Percentiles rank a stretch among this genome's conserved stretches.
These are phyloP conservation scores for Brettanomyces custersianus DNA, from an alignment of 805 yeast genomes.

Conservation along the genomic window DNA sequence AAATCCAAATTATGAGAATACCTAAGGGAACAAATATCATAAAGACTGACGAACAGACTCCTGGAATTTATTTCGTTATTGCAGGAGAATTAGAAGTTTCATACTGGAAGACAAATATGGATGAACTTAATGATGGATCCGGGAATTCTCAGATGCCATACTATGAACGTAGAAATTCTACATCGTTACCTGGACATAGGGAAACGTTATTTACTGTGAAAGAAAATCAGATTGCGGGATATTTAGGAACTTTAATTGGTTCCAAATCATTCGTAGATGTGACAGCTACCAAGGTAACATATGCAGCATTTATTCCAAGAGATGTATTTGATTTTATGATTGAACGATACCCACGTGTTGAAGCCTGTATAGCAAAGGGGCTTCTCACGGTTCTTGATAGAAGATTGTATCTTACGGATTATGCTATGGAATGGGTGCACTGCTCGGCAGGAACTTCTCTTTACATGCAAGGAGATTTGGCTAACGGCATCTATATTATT, in stretches of 20 bases:
- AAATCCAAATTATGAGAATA: slow-evolving; percentile 45
- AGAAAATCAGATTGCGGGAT: slow-evolving; percentile 84
- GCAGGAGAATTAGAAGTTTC: slow-evolving; percentile 68
- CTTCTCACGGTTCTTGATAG: slow-evolving; percentile 59
- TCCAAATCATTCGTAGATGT: slow-evolving; percentile 70
- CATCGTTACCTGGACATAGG: slow-evolving; percentile 13
- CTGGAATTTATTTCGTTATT: slow-evolving; percentile 74
- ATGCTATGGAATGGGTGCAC: slow-evolving; percentile 93
- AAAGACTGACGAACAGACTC: slow-evolving; percentile 53
- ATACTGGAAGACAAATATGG: slow-evolving; percentile 25
- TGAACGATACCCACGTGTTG: slow-evolving; percentile 69
- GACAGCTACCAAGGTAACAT: slow-evolving; percentile 48
- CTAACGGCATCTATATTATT: slow-evolving; percentile 86
- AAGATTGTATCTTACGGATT: slow-evolving; percentile 68
- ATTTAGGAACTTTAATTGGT: slow-evolving; percentile 71
- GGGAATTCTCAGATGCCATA: slow-evolving; percentile 4
- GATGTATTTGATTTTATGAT: slow-evolving; percentile 52
- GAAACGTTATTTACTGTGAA: slow-evolving; percentile 47
- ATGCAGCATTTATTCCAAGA: slow-evolving; percentile 66
- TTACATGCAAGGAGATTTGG: slow-evolving; percentile 74
- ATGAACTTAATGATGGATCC: slow-evolving; percentile 6
- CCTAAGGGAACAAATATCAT: slow-evolving; percentile 49
- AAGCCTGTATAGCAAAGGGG: slow-evolving; percentile 68
- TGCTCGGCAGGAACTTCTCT: slow-evolving; percentile 76
- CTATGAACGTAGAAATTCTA: slow-evolving; percentile 2